phyloP scores from a whole-genome alignment of 768 basidiomycete genomes.

The Xerocomellus chrysenteron region DNA sequence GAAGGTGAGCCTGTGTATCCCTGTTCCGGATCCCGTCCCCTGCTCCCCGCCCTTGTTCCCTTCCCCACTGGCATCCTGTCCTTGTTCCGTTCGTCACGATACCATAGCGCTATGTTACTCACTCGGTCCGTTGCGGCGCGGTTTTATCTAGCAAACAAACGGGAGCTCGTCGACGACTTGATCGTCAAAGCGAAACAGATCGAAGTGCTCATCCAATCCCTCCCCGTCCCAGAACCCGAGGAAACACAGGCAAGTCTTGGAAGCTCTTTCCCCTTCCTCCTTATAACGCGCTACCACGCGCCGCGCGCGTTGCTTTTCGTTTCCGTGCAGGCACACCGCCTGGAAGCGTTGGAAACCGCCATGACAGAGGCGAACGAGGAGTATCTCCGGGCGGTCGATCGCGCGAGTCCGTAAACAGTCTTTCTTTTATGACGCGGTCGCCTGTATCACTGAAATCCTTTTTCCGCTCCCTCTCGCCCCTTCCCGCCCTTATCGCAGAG shows the following conservation, averaged over 20 bases:
- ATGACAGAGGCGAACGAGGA: conserved; percentile 74
- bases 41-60: background rate
- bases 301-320: background rate
- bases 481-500: conserved; percentile 36
- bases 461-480: background rate
- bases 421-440: too few species aligned
- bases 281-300: too few species aligned
- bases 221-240: conserved; percentile 78
- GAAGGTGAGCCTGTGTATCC: conserved; percentile 49
- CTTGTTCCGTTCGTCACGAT: background rate
- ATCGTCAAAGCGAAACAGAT: conserved; percentile 88
- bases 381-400: conserved; percentile 67
- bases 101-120: background rate
- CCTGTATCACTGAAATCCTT: background rate
- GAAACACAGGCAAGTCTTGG: conserved; percentile 55
- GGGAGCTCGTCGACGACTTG: conserved; percentile 80
- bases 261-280: too few species aligned
- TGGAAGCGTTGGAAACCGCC: conserved; percentile 65
- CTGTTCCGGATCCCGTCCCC: background rate
- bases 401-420: conserved; percentile 60
- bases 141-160: conserved; percentile 69
- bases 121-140: background rate
- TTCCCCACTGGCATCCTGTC: background rate
- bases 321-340: conserved; percentile 54
- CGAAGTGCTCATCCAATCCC: conserved; percentile 75